A percentile compares a stretch with the other conserved stretches of the same genome.
phyloP scores from a whole-genome alignment of 2,329 filamentous ascomycete species.

The Fusarium coicis region DNA sequence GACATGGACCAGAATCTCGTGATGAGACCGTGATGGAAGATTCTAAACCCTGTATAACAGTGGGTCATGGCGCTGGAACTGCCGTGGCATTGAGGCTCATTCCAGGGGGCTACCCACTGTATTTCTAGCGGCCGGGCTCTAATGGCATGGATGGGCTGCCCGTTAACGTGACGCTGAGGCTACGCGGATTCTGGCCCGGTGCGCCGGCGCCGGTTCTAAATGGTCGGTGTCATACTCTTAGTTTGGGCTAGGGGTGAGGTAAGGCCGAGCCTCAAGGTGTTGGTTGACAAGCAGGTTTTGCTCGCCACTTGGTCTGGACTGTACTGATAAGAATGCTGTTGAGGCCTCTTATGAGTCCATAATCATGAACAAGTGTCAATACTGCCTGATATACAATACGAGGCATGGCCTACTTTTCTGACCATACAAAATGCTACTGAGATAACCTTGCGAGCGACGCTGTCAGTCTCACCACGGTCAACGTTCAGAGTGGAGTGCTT shows the following conservation, averaged over 20 bases:
- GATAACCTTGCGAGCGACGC: not conserved
- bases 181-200: constrained; percentile 30
- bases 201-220: constrained; percentile 30
- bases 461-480: constrained; percentile 3
- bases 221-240: constrained; percentile 18
- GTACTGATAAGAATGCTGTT: constrained; percentile 4
- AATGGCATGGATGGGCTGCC: not conserved
- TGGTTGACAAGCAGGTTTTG: constrained; percentile 17
- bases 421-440: no score
- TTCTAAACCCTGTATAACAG: constrained; percentile 29
- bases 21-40: constrained; percentile 31
- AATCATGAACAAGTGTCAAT: not conserved
- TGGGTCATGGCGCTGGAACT: constrained; percentile 30
- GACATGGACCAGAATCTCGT: constrained; percentile 33
- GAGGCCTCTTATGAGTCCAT: constrained; percentile 23
- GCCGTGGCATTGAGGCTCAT: constrained; percentile 39
- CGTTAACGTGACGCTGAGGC: constrained; percentile 32
- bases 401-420: not conserved
- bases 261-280: constrained; percentile 42
- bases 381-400: not conserved
- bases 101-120: constrained; percentile 6
- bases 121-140: not conserved
- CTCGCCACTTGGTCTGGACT: constrained; percentile 2
- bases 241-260: constrained; percentile 24
- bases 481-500: constrained; percentile 13